A percentile compares a stretch with the other conserved stretches of the same genome.
phyloP scores from a whole-genome alignment of 768 basidiomycete genomes.

The Infundibulicybe gibba region DNA sequence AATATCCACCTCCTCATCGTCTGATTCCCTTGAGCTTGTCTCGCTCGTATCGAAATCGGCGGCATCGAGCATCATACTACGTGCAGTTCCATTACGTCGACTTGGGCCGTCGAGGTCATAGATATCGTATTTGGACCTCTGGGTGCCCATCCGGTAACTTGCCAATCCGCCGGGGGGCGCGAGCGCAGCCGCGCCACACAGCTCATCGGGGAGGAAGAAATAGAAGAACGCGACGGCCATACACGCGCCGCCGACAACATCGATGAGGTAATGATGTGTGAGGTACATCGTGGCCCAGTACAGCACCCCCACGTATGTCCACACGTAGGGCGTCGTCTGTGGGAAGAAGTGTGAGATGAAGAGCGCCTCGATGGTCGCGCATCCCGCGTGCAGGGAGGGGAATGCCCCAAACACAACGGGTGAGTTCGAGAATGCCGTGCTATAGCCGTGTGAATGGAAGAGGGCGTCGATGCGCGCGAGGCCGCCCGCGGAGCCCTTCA shows the following conservation, averaged over 20 bases:
- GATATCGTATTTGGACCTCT: slow-evolving; percentile 65
- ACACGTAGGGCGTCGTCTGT: slow-evolving; percentile 57
- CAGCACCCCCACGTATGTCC: slow-evolving; percentile 80
- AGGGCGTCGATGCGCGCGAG: slow-evolving; percentile 89
- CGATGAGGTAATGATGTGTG: slow-evolving; percentile 97
- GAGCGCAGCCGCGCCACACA: slow-evolving; percentile 53
- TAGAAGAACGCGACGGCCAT: slow-evolving; percentile 88
- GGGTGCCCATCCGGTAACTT: slow-evolving; percentile 12
- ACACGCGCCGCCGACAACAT: slow-evolving; percentile 92
- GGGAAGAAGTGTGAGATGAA: slow-evolving; percentile 97
- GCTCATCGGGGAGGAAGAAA: slow-evolving; percentile 78
- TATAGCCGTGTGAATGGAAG: slow-evolving; percentile 76
- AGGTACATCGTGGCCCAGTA: slow-evolving; percentile 99
- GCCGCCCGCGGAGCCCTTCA: slow-evolving; percentile 92
- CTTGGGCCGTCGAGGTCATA: slow-evolving; percentile 73
- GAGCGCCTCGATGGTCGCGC: slow-evolving; percentile 88
- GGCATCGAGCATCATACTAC: slow-evolving; percentile 32
- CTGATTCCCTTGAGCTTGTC: slow-evolving; percentile 35
- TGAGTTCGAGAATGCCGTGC: slow-evolving; percentile 75
- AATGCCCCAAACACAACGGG: slow-evolving; percentile 97
- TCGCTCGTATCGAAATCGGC: slow-evolving; percentile 56
- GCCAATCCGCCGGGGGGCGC: slow-evolving; percentile 38
- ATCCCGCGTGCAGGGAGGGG: slow-evolving; percentile 88
- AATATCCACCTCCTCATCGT: slow-evolving; percentile 67
- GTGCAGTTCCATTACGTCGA: slow-evolving; percentile 17